Evolutionary conservation across 2,329 filamentous ascomycete species (phyloP).

Genomic region (Celoporthe dispersa): DNA sequence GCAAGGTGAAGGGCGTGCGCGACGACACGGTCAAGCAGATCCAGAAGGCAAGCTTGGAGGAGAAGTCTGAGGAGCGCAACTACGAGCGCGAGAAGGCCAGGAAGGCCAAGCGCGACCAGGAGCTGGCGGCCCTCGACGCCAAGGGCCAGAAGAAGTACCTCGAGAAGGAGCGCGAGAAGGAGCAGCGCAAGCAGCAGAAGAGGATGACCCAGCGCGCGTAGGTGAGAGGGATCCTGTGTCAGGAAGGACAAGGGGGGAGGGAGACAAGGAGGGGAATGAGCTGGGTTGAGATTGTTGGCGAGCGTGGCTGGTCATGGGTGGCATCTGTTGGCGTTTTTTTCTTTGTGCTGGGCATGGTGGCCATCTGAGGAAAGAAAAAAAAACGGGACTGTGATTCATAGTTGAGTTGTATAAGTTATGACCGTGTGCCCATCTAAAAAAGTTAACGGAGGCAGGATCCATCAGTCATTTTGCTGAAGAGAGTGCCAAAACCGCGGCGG

Average conservation of each 20-base stretch:
- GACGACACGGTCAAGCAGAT: conserved; percentile 82
- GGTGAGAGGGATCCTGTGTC: not conserved
- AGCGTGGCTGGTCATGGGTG: not conserved
- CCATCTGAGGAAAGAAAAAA: too few species aligned
- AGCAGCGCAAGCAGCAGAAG: conserved; percentile 60
- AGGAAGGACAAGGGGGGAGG: not conserved
- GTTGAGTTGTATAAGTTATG: not conserved
- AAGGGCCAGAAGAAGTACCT: conserved; percentile 87
- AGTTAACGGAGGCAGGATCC: not conserved
- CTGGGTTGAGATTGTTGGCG: not conserved
- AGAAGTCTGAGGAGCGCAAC: conserved; percentile 78
- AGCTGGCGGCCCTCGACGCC: conserved; percentile 75
- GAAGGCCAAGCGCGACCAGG: conserved; percentile 87
- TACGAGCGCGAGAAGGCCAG: conserved; percentile 74
- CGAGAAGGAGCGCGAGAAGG: conserved; percentile 79
- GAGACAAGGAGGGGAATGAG: not conserved
- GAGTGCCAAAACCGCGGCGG: not conserved
- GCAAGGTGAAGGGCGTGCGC: conserved; percentile 79
- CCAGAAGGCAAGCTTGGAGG: conserved; percentile 77
- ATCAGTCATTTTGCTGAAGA: not conserved
- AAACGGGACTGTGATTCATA: not conserved
- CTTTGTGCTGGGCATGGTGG: not conserved
- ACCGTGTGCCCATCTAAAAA: not conserved
- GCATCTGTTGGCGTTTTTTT: not conserved
- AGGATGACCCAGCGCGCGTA: conserved; percentile 59